Evolutionary conservation across 2,329 filamentous ascomycete species (phyloP), one percentile per base, ranked within the genome.

Genomic region (Lachnellula suecica): DNA sequence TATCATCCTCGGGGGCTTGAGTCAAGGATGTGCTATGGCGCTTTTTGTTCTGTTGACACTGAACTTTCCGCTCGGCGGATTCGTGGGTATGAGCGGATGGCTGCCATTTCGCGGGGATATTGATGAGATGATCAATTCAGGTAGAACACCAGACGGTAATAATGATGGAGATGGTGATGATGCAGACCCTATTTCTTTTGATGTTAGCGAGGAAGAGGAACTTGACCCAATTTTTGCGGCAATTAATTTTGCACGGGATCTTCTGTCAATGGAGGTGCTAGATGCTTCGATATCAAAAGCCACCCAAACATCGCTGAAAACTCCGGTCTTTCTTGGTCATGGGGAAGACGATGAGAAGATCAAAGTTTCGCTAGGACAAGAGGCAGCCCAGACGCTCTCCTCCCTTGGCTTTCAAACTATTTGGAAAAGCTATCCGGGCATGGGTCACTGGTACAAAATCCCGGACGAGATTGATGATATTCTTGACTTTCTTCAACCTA

Each of bases 1-100:
- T 7, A 50, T 78, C 25, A 63, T 78, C 4, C 58, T 78, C 1
- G 71, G 71, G 11, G 75, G 76, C 0, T 74, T 78, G 44, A 74
- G 74, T 46, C 71, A 73, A 66, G 75, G 75, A 42, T 23, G 20
- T 25, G 40, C 40, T 23, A 42, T 13, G 8, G 31, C 31, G n/a
- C n/a, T n/a, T n/a, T n/a, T n/a, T 35, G 31, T n/a, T 35, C 13
- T n/a, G 17, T 15, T n/a, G 31, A 6, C 31, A 13, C 31, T 35
- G 31, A 17, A 35, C 13, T 35, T 10, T 9, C 47, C 27, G 34
- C 51, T 56, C 7, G 54, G 54, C 20, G 54, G 51, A 10, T 53
- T 56, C 20, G 31, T 56, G 23, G 54, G 54, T 4, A 51, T 56
- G 25, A 49, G 43, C 19, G 51, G 54, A 31, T 52, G 53, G 46